These are phyloP conservation scores for Cystofilobasidium capitatum DNA, from an alignment of 768 basidiomycete species.

Conservation along the genomic window DNA sequence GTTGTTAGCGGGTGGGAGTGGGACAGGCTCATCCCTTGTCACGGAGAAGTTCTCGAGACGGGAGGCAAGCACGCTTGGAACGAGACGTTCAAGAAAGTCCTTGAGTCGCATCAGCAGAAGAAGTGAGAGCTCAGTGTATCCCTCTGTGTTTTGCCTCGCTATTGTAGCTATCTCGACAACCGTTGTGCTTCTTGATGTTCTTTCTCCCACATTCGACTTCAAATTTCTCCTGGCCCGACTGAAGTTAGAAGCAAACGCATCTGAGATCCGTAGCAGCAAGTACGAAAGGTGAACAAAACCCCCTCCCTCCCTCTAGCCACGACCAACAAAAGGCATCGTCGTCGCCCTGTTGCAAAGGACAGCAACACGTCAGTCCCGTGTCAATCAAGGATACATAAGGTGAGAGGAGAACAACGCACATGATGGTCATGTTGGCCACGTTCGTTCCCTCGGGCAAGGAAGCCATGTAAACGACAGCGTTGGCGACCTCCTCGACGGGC, in stretches of 20 bases:
- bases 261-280: no score
- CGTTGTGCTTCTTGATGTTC: no score
- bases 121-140: no score
- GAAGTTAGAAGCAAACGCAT: no score
- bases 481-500: slow-evolving; percentile 61
- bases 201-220: no score
- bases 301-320: no score
- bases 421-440: slow-evolving; percentile 61
- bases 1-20: slow-evolving; percentile 63
- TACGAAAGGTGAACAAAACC: no score
- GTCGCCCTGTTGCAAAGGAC: slow-evolving; percentile 41
- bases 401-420: slow-evolving; percentile 47
- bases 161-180: no score
- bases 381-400: not conserved
- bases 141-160: no score
- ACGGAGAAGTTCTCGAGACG: slow-evolving; percentile 55
- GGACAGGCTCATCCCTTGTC: slow-evolving; percentile 47
- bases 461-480: slow-evolving; percentile 62
- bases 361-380: not conserved
- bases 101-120: not conserved
- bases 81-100: not conserved
- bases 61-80: slow-evolving; percentile 50
- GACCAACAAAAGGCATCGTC: slow-evolving; percentile 46
- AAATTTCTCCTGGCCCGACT: no score
- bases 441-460: slow-evolving; percentile 58